Evolutionary conservation across 352 stramenopile genomes (phyloP).

Genomic region (Globisporangium abappressorium): DNA sequence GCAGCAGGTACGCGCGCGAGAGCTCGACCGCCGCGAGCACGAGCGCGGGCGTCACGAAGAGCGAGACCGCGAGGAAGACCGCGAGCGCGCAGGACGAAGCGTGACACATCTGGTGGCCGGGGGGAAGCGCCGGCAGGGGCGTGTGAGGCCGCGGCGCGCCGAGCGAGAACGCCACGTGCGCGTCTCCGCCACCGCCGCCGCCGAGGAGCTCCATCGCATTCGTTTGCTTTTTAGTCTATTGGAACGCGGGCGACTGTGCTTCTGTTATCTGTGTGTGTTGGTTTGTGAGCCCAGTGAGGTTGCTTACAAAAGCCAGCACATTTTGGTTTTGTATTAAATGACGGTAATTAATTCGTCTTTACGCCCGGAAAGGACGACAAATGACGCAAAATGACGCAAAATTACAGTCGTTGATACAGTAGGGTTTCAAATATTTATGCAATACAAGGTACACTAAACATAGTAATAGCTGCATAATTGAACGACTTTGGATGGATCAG

Average conservation of each 20-base stretch:
- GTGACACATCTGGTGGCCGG: slow-evolving; percentile 23
- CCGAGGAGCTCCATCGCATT: slow-evolving; percentile 6
- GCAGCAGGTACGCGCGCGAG: slow-evolving; percentile 33
- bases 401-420: not conserved
- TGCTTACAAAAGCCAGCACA: not conserved
- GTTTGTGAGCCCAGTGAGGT: not conserved
- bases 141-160: not conserved
- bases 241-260: not conserved
- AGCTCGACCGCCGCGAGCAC: slow-evolving; percentile 38
- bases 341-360: slow-evolving; percentile 8
- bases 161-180: not conserved
- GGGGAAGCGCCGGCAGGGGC: slow-evolving; percentile 16
- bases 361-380: no score
- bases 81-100: slow-evolving; percentile 17
- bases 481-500: no score
- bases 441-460: not conserved
- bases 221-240: not conserved
- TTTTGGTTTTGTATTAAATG: not conserved
- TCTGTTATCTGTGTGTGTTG: not conserved
- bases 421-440: not conserved
- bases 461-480: no score
- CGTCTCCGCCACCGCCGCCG: not conserved
- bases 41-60: slow-evolving; percentile 25
- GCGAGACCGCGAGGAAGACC: slow-evolving; percentile 31
- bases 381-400: no score